Evolutionary conservation across 257 asterid species (phyloP).

Genomic region (Thymus quinquecostatus): DNA sequence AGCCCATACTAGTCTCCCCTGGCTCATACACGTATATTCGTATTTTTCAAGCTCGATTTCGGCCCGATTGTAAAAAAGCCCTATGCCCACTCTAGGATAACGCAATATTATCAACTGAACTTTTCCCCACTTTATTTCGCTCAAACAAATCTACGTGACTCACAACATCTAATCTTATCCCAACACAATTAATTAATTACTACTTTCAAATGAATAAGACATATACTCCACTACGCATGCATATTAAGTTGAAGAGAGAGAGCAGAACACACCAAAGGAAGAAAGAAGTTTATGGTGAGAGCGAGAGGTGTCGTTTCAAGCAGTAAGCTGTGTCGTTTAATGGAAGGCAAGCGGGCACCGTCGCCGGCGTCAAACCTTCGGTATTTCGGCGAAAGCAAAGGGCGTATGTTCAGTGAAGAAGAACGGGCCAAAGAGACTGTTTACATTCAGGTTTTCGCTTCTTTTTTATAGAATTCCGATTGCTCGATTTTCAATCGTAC

Average conservation of each 20-base stretch:
- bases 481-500: conserved; percentile 10
- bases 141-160: too few species aligned
- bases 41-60: too few species aligned
- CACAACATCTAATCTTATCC: too few species aligned
- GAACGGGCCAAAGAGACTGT: conserved; percentile 82
- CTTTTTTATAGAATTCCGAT: not conserved
- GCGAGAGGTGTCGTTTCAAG: conserved; percentile 35
- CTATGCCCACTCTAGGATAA: too few species aligned
- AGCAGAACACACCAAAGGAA: not conserved
- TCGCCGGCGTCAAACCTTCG: conserved; percentile 39
- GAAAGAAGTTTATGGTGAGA: conserved; percentile 26
- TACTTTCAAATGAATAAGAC: not conserved
- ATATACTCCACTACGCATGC: not conserved
- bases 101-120: too few species aligned
- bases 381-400: conserved; percentile 59
- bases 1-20: too few species aligned
- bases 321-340: conserved; percentile 32
- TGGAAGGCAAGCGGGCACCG: conserved; percentile 28
- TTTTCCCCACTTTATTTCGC: too few species aligned
- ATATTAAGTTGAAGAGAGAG: not conserved
- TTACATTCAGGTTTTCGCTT: conserved; percentile 58
- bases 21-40: too few species aligned
- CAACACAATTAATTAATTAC: too few species aligned
- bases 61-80: too few species aligned
- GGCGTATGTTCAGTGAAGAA: conserved; percentile 81